Evolutionary conservation across 805 yeast genomes (phyloP).

Genomic region (Blastobotrys peoriensis): DNA sequence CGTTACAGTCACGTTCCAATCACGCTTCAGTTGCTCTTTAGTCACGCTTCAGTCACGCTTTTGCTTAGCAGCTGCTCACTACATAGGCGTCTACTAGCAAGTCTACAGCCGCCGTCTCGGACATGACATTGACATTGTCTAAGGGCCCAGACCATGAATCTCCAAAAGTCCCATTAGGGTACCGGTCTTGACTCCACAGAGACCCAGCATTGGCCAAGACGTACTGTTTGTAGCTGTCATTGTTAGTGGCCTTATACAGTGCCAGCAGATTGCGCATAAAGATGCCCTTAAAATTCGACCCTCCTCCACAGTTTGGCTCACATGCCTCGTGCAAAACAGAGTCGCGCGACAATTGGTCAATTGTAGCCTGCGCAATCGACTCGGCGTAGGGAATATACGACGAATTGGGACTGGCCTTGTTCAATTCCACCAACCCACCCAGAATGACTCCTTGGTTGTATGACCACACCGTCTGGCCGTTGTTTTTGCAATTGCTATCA

Average conservation of each 20-base stretch:
- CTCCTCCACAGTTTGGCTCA: slow-evolving; percentile 9
- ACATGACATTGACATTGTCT: background rate
- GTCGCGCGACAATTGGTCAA: slow-evolving; percentile 2
- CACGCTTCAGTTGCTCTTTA: too few relatives aligned
- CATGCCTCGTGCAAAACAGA: slow-evolving; percentile 13
- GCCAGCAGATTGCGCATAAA: slow-evolving; percentile 11
- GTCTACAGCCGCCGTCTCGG: background rate
- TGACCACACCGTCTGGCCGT: slow-evolving; percentile 11
- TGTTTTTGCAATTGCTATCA: slow-evolving; percentile 2
- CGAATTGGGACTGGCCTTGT: slow-evolving; percentile 3
- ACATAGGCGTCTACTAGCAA: background rate
- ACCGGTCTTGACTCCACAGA: slow-evolving; percentile 5
- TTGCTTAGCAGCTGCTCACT: background rate
- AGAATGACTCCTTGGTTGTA: slow-evolving; percentile 17
- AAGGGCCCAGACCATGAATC: slow-evolving; percentile 13
- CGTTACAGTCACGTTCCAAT: too few relatives aligned
- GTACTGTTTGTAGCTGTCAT: background rate
- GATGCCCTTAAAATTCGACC: slow-evolving; percentile 11
- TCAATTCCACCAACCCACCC: slow-evolving; percentile 14
- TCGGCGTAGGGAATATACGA: slow-evolving; percentile 5
- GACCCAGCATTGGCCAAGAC: slow-evolving; percentile 4
- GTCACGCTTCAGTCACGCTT: too few relatives aligned
- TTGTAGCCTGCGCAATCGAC: slow-evolving; percentile 9
- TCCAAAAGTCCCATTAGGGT: slow-evolving; percentile 3
- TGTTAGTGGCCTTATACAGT: background rate